Percentiles rank a stretch among this genome's conserved stretches.
Evolutionary conservation across 768 basidiomycete genomes (phyloP).

Genomic region (Phaeotremella fagi): DNA sequence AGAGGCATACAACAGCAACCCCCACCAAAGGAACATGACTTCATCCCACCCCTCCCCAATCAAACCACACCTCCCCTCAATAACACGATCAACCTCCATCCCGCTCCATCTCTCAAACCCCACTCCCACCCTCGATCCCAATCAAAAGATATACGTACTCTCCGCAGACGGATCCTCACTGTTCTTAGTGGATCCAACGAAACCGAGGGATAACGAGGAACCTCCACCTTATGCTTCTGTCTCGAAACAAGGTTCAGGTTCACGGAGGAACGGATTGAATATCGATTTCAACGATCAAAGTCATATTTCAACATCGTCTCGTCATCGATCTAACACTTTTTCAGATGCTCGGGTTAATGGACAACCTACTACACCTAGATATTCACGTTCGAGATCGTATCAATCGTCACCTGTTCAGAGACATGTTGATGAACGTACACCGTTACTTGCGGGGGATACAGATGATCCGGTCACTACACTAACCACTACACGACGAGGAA

Average conservation of each 20-base stretch:
- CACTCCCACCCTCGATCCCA: slow-evolving; percentile 3
- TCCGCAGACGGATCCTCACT: slow-evolving; percentile 44
- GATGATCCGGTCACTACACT: background rate
- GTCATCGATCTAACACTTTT: background rate
- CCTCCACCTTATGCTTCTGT: slow-evolving; percentile 41
- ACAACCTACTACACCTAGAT: background rate
- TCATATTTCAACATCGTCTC: too few relatives aligned
- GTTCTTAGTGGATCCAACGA: slow-evolving; percentile 37
- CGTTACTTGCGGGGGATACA: slow-evolving; percentile 8
- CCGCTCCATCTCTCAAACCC: slow-evolving; percentile 4
- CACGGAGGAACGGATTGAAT: too few relatives aligned
- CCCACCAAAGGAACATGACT: background rate
- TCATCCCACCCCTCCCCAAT: too few relatives aligned
- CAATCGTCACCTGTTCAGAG: background rate
- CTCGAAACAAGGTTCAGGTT: too few relatives aligned
- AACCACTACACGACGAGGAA: too few relatives aligned
- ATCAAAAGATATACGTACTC: slow-evolving; percentile 42
- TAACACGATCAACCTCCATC: slow-evolving; percentile 7
- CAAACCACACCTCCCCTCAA: background rate
- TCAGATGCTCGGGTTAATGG: background rate
- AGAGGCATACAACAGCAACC: too few relatives aligned
- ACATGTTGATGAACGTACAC: slow-evolving; percentile 19
- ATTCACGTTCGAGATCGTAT: background rate
- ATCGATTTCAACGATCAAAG: too few relatives aligned
- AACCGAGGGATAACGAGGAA: slow-evolving; percentile 25